A percentile compares a stretch with the other conserved stretches of the same genome.
Conservation (phyloP, 495 filamentous ascomycete genomes). For the Stereocaulon alpinum region DNA sequence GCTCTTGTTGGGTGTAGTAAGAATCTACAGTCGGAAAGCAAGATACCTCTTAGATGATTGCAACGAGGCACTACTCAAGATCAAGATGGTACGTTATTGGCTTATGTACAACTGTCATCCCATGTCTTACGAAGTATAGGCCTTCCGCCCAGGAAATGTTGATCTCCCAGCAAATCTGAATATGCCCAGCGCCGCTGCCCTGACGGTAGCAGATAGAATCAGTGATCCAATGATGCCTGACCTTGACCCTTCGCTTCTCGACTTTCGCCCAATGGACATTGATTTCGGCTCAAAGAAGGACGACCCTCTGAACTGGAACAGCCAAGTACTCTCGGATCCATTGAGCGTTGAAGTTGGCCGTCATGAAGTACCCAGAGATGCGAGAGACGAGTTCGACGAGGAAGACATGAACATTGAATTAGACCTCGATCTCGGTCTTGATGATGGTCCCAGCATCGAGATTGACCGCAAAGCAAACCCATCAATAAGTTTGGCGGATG, state of each 20-base stretch:
- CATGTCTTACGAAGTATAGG: constrained; percentile 23
- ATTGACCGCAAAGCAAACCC: constrained; percentile 70
- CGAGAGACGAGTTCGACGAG: constrained; percentile 39
- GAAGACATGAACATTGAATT: constrained; percentile 41
- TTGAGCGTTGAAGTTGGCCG: constrained; percentile 39
- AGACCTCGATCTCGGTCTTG: constrained; percentile 43
- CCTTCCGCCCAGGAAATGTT: constrained; percentile 45
- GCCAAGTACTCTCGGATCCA: constrained; percentile 58
- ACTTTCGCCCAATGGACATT: constrained; percentile 53
- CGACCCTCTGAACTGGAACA: constrained; percentile 49
- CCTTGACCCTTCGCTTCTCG: constrained; percentile 62
- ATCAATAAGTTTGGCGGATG: constrained; percentile 54
- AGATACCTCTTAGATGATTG: constrained; percentile 94
- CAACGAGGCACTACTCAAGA: constrained; percentile 92
- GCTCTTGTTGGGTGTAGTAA: constrained; percentile 85
- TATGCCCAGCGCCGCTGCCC: constrained; percentile 33
- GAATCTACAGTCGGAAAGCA: constrained; percentile 95
- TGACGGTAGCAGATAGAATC: constrained; percentile 27
- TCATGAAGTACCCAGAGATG: constrained; percentile 34
- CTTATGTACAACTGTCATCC: not conserved
- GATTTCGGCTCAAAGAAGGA: constrained; percentile 50
- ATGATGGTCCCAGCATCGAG: constrained; percentile 58
- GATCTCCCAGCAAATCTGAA: constrained; percentile 39
- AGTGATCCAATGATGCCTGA: constrained; percentile 34
- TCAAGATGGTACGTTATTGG: constrained; percentile 72